phyloP scores from a whole-genome alignment of 495 filamentous ascomycete species.

The Penicillium pancosmium region DNA sequence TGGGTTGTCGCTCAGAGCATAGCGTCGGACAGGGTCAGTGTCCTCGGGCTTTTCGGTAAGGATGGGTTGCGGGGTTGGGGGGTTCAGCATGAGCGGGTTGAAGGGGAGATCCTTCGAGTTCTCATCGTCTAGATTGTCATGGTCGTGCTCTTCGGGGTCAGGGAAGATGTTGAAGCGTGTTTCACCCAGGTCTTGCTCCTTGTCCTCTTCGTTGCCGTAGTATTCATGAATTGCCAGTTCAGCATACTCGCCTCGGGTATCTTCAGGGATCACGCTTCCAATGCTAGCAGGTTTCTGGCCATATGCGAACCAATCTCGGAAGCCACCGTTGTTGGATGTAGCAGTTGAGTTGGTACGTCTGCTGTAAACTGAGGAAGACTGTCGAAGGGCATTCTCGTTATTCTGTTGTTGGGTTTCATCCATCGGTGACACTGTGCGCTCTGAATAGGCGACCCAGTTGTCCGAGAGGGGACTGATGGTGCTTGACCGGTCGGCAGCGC shows the following conservation, averaged over 20 bases:
- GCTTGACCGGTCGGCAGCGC: slow-evolving; percentile 33
- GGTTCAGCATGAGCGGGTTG: slow-evolving; percentile 56
- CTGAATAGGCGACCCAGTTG: slow-evolving; percentile 66
- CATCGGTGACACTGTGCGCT: slow-evolving; percentile 50
- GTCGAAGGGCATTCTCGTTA: slow-evolving; percentile 33
- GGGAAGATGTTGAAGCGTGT: slow-evolving; percentile 47
- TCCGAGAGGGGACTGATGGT: slow-evolving; percentile 50
- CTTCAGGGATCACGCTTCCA: slow-evolving; percentile 37
- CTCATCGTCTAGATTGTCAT: slow-evolving; percentile 41
- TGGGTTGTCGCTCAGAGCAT: slow-evolving; percentile 38
- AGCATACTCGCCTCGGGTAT: slow-evolving; percentile 45
- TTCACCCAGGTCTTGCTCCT: slow-evolving; percentile 43
- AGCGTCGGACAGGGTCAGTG: slow-evolving; percentile 29
- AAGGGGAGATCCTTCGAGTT: slow-evolving; percentile 32
- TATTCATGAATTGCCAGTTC: slow-evolving; percentile 43
- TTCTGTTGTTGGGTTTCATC: slow-evolving; percentile 21
- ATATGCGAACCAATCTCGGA: slow-evolving; percentile 44
- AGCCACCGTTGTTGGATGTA: slow-evolving; percentile 31
- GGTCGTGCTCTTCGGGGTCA: slow-evolving; percentile 48
- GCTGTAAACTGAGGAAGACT: slow-evolving; percentile 48
- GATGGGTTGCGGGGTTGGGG: slow-evolving; percentile 51
- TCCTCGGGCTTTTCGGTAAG: slow-evolving; percentile 24
- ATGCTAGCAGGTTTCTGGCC: slow-evolving; percentile 37
- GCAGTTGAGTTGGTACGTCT: slow-evolving; percentile 41
- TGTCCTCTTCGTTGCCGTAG: slow-evolving; percentile 40